Conservation (phyloP, 345 rosid species). For the Boechera stricta region DNA sequence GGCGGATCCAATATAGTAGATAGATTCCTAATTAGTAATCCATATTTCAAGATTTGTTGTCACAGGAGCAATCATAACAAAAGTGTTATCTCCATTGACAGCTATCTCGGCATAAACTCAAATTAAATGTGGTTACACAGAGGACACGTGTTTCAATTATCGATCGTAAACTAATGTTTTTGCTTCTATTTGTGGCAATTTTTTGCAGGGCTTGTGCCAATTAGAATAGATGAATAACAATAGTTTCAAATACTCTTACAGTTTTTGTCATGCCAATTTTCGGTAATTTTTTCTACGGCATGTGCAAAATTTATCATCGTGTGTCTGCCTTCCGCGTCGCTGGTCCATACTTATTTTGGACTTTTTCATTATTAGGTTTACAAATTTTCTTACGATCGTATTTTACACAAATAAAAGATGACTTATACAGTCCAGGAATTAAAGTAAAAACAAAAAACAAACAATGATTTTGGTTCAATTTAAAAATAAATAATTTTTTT, state of each 20-base stretch:
- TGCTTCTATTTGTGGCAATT: background rate
- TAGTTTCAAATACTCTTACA: background rate
- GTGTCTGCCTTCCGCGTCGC: conserved; percentile 20
- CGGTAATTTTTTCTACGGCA: background rate
- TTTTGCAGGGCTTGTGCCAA: background rate
- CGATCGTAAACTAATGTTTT: background rate
- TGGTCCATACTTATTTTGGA: conserved; percentile 28
- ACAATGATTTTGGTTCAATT: background rate
- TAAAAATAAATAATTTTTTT: background rate
- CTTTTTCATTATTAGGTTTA: background rate
- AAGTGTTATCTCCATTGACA: background rate
- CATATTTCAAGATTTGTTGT: background rate
- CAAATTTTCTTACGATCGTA: background rate
- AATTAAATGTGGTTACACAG: background rate
- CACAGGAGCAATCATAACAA: background rate
- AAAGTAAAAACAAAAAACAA: background rate
- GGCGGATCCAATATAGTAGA: background rate
- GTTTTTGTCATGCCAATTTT: background rate
- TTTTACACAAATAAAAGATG: background rate
- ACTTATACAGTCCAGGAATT: background rate
- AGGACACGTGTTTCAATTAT: background rate
- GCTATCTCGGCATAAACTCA: background rate
- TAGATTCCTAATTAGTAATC: background rate
- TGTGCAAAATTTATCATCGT: background rate
- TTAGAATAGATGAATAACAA: background rate